These are phyloP conservation scores for Aspergillus alliaceus DNA, from an alignment of 2,329 filamentous ascomycete species.

Conservation along the genomic window DNA sequence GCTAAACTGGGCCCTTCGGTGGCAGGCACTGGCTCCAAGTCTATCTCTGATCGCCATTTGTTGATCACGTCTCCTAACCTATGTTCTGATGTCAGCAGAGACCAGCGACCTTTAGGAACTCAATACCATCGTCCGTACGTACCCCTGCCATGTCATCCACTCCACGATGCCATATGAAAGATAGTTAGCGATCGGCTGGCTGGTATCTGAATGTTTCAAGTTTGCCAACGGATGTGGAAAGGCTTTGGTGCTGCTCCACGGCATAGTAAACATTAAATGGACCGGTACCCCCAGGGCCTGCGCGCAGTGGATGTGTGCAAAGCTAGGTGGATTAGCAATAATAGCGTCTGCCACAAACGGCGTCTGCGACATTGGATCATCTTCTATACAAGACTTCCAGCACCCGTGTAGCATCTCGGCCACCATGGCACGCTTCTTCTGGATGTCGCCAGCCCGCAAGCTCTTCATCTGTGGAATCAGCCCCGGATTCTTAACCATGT, in stretches of 20 bases:
- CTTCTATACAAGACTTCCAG: constrained; percentile 41
- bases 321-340: constrained; percentile 56
- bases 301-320: constrained; percentile 55
- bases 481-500: constrained; percentile 52
- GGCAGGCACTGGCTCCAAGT: constrained; percentile 41
- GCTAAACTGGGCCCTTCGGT: constrained; percentile 39
- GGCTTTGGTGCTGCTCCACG: constrained; percentile 47
- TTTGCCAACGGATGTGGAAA: constrained; percentile 55
- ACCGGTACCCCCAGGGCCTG: constrained; percentile 51
- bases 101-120: too few species aligned
- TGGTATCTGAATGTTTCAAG: constrained; percentile 36
- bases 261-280: constrained; percentile 57
- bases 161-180: constrained; percentile 51
- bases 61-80: constrained; percentile 51
- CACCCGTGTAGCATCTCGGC: constrained; percentile 40
- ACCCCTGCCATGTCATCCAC: constrained; percentile 53
- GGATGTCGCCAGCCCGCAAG: constrained; percentile 35
- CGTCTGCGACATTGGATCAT: constrained; percentile 26
- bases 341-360: constrained; percentile 57
- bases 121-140: too few species aligned
- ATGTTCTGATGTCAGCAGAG: too few species aligned
- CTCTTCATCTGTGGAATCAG: constrained; percentile 41
- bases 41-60: constrained; percentile 39
- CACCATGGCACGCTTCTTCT: constrained; percentile 34
- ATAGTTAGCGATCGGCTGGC: constrained; percentile 42